Evolutionary conservation across 257 asterid species (phyloP).

Genomic region (Henckelia pumila): DNA sequence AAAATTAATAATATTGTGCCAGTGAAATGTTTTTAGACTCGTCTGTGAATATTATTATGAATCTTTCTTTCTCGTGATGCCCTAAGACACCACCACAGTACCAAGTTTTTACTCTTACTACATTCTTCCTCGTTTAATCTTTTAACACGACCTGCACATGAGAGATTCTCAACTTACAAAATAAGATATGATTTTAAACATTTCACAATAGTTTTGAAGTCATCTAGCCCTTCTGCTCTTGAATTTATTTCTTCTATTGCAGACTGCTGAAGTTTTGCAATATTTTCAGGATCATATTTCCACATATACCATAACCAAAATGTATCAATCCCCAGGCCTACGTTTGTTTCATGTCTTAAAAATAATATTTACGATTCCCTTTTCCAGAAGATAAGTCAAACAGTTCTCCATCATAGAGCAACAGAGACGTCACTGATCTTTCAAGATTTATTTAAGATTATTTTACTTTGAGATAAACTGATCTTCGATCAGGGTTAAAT

Average conservation of each 20-base stretch:
- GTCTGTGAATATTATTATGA: not conserved
- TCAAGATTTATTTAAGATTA: not conserved
- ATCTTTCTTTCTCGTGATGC: not conserved
- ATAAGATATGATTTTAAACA: not conserved
- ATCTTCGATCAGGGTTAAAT: not conserved
- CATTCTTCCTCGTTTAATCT: not conserved
- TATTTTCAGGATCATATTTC: not conserved
- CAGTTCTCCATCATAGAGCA: not conserved
- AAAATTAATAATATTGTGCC: not conserved
- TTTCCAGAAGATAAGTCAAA: not conserved
- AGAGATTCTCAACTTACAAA: not conserved
- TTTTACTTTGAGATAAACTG: not conserved
- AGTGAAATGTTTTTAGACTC: not conserved
- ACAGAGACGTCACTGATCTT: not conserved
- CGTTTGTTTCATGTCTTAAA: not conserved
- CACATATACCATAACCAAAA: not conserved
- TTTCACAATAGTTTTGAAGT: not conserved
- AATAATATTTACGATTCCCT: not conserved
- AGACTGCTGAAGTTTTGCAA: not conserved
- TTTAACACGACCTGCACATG: not conserved
- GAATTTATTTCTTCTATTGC: not conserved
- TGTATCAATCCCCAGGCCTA: not conserved
- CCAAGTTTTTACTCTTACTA: not conserved
- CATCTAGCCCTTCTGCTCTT: not conserved
- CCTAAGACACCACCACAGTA: not conserved